Conservation (phyloP, 2,329 filamentous ascomycete species). For the Eurotiales sp. region DNA sequence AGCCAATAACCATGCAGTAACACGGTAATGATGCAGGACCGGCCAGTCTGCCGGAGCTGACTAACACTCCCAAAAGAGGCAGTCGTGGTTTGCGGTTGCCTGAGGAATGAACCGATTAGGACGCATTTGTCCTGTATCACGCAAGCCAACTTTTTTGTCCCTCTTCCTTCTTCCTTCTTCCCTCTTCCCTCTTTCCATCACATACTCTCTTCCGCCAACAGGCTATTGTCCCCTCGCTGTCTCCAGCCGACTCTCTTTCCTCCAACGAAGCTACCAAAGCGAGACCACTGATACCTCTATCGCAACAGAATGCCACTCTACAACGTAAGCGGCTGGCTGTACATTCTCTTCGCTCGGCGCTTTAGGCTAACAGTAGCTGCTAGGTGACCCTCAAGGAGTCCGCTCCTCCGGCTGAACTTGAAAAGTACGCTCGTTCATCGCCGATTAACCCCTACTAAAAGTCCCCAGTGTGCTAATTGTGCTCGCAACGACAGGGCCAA, state of each 20-base stretch:
- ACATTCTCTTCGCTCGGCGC: background rate
- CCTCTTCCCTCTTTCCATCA: background rate
- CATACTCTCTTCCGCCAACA: background rate
- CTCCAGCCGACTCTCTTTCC: background rate
- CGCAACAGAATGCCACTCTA: constrained; percentile 2
- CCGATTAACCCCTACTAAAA: background rate
- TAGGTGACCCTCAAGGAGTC: constrained; percentile 78
- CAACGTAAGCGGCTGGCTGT: constrained; percentile 5
- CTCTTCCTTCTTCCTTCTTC: background rate
- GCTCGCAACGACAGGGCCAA: constrained; percentile 59
- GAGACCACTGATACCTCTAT: background rate
- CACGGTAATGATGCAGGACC: no score
- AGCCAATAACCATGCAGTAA: no score
- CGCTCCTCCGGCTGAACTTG: constrained; percentile 62
- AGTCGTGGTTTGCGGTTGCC: constrained; percentile 10
- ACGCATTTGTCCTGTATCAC: background rate
- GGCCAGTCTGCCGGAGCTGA: no score
- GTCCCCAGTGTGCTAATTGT: constrained; percentile 15
- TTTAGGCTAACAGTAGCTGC: constrained; percentile 6
- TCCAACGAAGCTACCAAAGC: background rate
- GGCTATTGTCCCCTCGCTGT: background rate
- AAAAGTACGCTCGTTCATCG: constrained; percentile 48
- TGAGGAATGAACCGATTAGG: background rate
- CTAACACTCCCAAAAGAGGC: no score
- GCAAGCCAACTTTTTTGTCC: background rate